Evolutionary conservation across 768 basidiomycete species (phyloP).

Genomic region (Hypsizygus marmoreus): DNA sequence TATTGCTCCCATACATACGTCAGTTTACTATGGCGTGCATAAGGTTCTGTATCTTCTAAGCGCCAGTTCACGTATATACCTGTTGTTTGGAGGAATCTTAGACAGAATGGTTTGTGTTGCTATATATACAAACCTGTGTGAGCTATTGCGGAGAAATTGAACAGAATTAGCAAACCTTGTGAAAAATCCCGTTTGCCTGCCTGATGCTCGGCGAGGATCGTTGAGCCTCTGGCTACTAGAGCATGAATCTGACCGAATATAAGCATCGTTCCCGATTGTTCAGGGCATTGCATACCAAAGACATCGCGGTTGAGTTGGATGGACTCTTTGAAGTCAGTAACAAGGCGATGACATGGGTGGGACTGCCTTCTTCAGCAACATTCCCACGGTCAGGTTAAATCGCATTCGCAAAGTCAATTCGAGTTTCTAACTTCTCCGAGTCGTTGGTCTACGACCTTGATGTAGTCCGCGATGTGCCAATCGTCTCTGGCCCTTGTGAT

Average conservation of each 20-base stretch:
- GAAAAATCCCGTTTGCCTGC: constrained; percentile 85
- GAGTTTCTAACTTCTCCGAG: no score
- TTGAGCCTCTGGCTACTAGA: constrained; percentile 74
- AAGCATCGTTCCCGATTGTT: not conserved
- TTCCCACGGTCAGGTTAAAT: no score
- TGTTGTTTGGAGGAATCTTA: constrained; percentile 92
- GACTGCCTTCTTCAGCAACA: no score
- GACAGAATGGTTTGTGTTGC: constrained; percentile 88
- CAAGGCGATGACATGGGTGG: no score
- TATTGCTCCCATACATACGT: constrained; percentile 93
- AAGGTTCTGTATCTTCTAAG: not conserved
- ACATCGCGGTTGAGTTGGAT: constrained; percentile 24
- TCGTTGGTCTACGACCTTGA: no score
- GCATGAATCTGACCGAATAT: constrained; percentile 66
- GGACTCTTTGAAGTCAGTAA: not conserved
- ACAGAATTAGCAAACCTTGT: constrained; percentile 56
- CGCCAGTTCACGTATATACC: constrained; percentile 37
- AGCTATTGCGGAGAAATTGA: not conserved
- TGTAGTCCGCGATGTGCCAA: no score
- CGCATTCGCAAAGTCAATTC: no score
- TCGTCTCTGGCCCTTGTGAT: no score
- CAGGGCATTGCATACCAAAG: constrained; percentile 24
- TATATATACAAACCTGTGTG: constrained; percentile 25
- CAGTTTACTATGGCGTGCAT: constrained; percentile 54
- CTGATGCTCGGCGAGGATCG: constrained; percentile 87